Evolutionary conservation across 768 basidiomycete species (phyloP).

Genomic region (Boletus insuetus): DNA sequence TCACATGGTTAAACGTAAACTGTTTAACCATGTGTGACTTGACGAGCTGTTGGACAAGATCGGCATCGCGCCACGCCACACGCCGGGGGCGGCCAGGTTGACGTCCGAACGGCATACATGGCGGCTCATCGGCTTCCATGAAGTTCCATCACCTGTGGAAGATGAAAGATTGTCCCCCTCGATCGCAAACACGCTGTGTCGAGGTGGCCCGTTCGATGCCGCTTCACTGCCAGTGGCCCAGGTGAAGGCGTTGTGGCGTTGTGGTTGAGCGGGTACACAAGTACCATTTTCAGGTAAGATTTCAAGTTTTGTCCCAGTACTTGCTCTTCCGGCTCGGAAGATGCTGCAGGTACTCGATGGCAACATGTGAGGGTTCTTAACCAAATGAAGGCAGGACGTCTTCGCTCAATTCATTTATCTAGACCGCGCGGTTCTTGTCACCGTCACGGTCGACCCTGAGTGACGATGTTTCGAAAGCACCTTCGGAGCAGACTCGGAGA

Average conservation of each 20-base stretch:
- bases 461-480: no score
- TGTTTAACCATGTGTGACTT: constrained; percentile 42
- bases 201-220: constrained; percentile 54
- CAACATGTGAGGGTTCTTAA: no score
- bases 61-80: constrained; percentile 35
- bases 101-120: background rate
- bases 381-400: no score
- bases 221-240: constrained; percentile 42
- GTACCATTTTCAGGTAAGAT: no score
- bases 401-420: no score
- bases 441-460: no score
- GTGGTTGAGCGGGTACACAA: no score
- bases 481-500: no score
- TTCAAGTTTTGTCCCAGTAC: constrained; percentile 41
- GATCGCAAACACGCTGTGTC: constrained; percentile 43
- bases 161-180: constrained; percentile 53
- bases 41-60: constrained; percentile 42
- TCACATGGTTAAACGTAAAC: constrained; percentile 38
- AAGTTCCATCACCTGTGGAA: constrained; percentile 34
- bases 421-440: no score
- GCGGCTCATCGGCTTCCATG: no score
- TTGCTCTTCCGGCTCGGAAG: constrained; percentile 25
- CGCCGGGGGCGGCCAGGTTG: constrained; percentile 35
- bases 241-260: constrained; percentile 4
- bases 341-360: no score